These are phyloP conservation scores for Colletotrichum musae DNA, from an alignment of 2,329 filamentous ascomycete genomes.

Conservation along the genomic window DNA sequence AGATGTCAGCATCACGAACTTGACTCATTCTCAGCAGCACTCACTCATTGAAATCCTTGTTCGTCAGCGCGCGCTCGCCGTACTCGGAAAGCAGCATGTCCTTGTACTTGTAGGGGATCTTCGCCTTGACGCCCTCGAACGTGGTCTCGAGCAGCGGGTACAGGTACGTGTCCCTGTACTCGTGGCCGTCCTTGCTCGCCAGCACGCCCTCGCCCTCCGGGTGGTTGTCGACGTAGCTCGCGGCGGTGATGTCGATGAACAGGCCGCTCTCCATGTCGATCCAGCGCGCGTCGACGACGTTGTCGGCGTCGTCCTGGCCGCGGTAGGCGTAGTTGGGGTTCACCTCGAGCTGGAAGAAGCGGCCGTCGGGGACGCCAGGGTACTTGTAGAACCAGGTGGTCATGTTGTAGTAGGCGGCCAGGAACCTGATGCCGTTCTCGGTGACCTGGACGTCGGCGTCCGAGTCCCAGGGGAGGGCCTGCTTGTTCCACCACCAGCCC, in stretches of 20 bases:
- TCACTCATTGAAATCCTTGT: conserved; percentile 68
- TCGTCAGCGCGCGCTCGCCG: conserved; percentile 63
- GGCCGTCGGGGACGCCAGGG: conserved; percentile 53
- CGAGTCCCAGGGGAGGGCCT: conserved; percentile 80
- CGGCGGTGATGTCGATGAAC: conserved; percentile 67
- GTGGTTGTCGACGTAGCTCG: conserved; percentile 63
- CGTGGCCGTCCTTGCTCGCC: conserved; percentile 66
- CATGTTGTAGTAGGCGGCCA: conserved; percentile 78
- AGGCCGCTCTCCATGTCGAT: conserved; percentile 62
- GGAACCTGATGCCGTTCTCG: conserved; percentile 73
- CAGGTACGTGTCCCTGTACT: conserved; percentile 70
- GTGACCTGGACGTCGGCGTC: conserved; percentile 84
- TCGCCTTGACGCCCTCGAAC: conserved; percentile 77
- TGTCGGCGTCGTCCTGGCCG: conserved; percentile 49
- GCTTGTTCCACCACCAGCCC: conserved; percentile 88
- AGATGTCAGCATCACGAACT: conserved; percentile 34
- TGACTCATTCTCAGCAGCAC: conserved; percentile 42
- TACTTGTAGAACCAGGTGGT: conserved; percentile 61
- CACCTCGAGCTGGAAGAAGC: conserved; percentile 64
- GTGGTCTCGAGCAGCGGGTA: conserved; percentile 78
- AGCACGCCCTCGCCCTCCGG: conserved; percentile 60
- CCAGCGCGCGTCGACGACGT: conserved; percentile 65
- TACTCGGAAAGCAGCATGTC: conserved; percentile 73
- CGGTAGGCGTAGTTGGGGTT: conserved; percentile 60
- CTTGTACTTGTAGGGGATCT: conserved; percentile 75